Evolutionary conservation across 2,329 filamentous ascomycete species (phyloP).

Genomic region (Leptodontidium sp.): DNA sequence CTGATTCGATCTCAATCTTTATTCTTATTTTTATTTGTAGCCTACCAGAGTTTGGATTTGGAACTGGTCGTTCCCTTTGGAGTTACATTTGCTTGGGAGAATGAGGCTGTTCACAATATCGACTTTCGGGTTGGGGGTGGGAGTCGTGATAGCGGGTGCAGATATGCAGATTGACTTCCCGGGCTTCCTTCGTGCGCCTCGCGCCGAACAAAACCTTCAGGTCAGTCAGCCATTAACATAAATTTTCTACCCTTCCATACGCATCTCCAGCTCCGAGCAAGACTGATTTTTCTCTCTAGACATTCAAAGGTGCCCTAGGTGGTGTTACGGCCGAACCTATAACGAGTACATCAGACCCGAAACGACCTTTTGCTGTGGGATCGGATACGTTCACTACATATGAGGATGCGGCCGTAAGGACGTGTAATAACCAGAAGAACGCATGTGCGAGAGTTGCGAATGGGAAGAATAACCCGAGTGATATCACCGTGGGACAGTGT

Average conservation of each 20-base stretch:
- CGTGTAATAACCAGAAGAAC: constrained; percentile 37
- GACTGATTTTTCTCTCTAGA: constrained; percentile 20
- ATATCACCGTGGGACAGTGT: constrained; percentile 30
- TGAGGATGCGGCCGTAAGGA: constrained; percentile 24
- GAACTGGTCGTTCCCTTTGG: no score
- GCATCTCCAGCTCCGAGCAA: not conserved
- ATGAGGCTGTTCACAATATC: constrained; percentile 13
- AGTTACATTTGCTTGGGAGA: not conserved
- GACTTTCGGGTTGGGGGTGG: constrained; percentile 3
- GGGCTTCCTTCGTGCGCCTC: constrained; percentile 15
- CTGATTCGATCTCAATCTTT: not conserved
- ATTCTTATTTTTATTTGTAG: not conserved
- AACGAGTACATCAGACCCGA: constrained; percentile 23
- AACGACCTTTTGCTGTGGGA: constrained; percentile 31
- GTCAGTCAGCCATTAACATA: not conserved
- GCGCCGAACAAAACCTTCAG: constrained; percentile 15
- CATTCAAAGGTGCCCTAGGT: constrained; percentile 35
- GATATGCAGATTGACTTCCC: constrained; percentile 18
- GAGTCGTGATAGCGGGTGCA: not conserved
- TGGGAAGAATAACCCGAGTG: constrained; percentile 18
- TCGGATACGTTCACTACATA: constrained; percentile 34
- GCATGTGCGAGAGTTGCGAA: constrained; percentile 34
- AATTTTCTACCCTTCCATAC: not conserved
- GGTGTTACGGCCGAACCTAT: constrained; percentile 30
- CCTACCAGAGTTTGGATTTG: not conserved